Percentiles rank a stretch among this genome's conserved stretches.
These are phyloP conservation scores for Nitzschia putrida DNA, from an alignment of 108 stramenopile genomes.

Conservation along the genomic window DNA sequence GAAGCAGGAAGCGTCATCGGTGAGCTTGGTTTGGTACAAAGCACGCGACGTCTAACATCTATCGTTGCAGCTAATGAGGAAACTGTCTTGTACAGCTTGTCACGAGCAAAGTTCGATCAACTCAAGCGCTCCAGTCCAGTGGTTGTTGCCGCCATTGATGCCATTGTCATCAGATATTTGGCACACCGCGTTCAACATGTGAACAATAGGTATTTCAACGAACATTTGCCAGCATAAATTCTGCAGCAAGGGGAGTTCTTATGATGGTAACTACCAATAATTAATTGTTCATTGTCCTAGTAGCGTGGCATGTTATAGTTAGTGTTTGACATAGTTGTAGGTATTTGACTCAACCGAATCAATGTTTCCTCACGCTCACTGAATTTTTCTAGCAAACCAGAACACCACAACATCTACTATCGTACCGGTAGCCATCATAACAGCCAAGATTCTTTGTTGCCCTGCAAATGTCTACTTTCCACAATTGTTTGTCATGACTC, in stretches of 20 bases:
- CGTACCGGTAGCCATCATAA: too few species aligned
- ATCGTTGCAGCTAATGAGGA: slow-evolving; percentile 50
- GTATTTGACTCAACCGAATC: too few species aligned
- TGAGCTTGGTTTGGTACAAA: slow-evolving; percentile 74
- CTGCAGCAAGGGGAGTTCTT: too few species aligned
- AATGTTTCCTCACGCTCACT: too few species aligned
- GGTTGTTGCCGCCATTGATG: slow-evolving; percentile 54
- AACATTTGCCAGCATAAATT: slow-evolving; percentile 41
- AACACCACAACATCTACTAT: too few species aligned
- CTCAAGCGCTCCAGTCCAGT: slow-evolving; percentile 44
- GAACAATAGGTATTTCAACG: slow-evolving; percentile 75
- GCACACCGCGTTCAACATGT: slow-evolving; percentile 74
- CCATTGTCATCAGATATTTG: slow-evolving; percentile 74
- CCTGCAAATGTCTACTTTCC: too few species aligned
- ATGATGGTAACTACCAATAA: too few species aligned
- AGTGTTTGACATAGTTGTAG: neutral
- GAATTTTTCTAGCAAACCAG: too few species aligned
- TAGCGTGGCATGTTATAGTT: too few species aligned
- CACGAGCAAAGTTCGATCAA: slow-evolving; percentile 42
- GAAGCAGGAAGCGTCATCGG: slow-evolving; percentile 57
- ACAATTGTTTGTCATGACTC: too few species aligned
- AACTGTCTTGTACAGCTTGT: slow-evolving; percentile 64
- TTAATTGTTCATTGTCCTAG: too few species aligned
- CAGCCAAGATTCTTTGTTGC: too few species aligned
- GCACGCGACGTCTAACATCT: slow-evolving; percentile 56